phyloP scores from a whole-genome alignment of 768 basidiomycete species.

The Tulasnella sp. region DNA sequence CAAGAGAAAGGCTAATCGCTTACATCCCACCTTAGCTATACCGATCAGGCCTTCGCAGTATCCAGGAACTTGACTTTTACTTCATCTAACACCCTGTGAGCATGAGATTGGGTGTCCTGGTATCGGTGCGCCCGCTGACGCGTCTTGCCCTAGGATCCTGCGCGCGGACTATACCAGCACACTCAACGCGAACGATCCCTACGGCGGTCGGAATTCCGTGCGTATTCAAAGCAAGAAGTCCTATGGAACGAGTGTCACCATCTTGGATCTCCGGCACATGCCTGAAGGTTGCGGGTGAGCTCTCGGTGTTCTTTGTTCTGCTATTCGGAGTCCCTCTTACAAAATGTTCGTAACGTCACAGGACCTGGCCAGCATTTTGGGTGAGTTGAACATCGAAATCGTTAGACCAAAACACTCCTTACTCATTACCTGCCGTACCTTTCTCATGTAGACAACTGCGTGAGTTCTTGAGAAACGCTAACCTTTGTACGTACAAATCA shows the following conservation, averaged over 20 bases:
- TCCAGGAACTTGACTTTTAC: conserved; percentile 62
- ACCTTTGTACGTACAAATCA: neutral
- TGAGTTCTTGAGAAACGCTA: neutral
- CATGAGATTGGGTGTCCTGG: neutral
- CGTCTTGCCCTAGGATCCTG: conserved; percentile 44
- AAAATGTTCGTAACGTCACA: conserved; percentile 26
- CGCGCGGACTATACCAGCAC: conserved; percentile 58
- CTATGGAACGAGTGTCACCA: conserved; percentile 57
- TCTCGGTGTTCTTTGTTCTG: neutral
- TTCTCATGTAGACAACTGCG: neutral
- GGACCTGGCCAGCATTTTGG: conserved; percentile 55
- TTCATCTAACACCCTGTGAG: conserved; percentile 45
- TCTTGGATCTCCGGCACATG: conserved; percentile 62
- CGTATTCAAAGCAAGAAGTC: conserved; percentile 57
- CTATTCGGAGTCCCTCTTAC: neutral
- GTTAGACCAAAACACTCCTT: neutral
- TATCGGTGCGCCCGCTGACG: neutral
- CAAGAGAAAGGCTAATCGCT: neutral
- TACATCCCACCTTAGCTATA: conserved; percentile 45
- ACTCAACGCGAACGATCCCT: conserved; percentile 52
- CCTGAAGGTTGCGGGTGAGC: conserved; percentile 50
- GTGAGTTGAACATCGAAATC: neutral
- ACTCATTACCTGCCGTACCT: neutral
- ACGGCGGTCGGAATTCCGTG: conserved; percentile 58
- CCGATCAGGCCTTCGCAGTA: conserved; percentile 53